Conservation (phyloP, 805 yeast species). For the Starmerella stigmatis region DNA sequence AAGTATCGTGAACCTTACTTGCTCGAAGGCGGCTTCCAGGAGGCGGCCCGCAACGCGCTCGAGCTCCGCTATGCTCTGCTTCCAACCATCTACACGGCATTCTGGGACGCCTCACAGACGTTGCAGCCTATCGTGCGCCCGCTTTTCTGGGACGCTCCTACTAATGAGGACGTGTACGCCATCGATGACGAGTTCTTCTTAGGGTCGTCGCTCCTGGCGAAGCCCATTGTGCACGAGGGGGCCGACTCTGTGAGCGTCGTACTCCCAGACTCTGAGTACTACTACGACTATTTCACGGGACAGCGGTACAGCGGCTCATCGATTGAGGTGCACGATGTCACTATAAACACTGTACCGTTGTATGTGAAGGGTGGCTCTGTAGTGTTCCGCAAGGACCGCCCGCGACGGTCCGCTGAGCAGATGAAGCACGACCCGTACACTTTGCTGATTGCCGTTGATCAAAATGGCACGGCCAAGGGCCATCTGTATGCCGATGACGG, state of each 20-base stretch:
- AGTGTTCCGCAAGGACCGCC: conserved; percentile 54
- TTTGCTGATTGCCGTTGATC: conserved; percentile 46
- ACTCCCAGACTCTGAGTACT: conserved; percentile 38
- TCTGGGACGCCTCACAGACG: conserved; percentile 46
- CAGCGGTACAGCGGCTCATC: conserved; percentile 2
- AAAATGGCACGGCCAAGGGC: conserved; percentile 44
- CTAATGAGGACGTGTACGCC: conserved; percentile 37
- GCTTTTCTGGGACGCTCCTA: conserved; percentile 28
- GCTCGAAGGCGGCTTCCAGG: conserved; percentile 26
- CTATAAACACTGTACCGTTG: conserved; percentile 58
- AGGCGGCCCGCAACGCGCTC: conserved; percentile 42
- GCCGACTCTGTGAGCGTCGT: conserved; percentile 35
- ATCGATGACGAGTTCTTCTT: conserved; percentile 78
- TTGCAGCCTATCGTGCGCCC: conserved; percentile 59
- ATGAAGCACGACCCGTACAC: conserved; percentile 78
- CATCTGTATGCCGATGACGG: conserved; percentile 77
- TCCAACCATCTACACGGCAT: conserved; percentile 72
- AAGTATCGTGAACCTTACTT: conserved; percentile 89
- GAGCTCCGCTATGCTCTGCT: conserved; percentile 62
- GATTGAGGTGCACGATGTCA: conserved; percentile 31
- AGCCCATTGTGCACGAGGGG: conserved; percentile 62
- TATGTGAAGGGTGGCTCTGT: conserved; percentile 71
- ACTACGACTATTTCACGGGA: conserved; percentile 31
- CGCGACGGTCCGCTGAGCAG: conserved; percentile 66
- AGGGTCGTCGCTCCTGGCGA: conserved; percentile 58